Evolutionary conservation across 2,329 filamentous ascomycete genomes (phyloP), one percentile per base, ranked within the genome.

Genomic region (Cercospora nicotianae): DNA sequence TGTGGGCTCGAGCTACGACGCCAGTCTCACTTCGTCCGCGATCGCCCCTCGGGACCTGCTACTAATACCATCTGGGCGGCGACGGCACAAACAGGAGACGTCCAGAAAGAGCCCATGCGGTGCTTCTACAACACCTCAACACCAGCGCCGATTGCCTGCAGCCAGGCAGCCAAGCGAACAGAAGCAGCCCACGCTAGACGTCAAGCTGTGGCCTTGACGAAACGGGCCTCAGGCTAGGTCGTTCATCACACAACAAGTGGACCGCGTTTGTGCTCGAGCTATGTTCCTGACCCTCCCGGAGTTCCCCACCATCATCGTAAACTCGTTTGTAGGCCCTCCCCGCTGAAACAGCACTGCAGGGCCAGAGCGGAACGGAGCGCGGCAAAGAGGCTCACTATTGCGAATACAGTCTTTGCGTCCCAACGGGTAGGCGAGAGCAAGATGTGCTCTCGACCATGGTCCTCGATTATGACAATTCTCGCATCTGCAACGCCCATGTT

Each of bases 1-100:
- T n/a, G 36, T 48, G 59, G 59, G 59, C 59, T 26, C 20, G 18
- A 45, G 23, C 18, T n/a, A 28, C 33, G 12, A 51, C 18, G 23
- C 59, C 59, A 48, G 59, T 61, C 59, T 61, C 59, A 48, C 33
- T 28, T 26, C 12, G 36, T 51, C 45, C 45, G 45, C 18, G 45
- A 51, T 23, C 45, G 45, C 45, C 45, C 9, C 45, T 26, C 28
- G 58, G 30, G 30, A 60, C 31, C 58, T 60, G 33, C 58, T 61
- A 36, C 59, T 48, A 51, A 20, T 13, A 51, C 45, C 45, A 13
- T 23, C 45, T 51, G 45, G 45, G 45, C 45, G 45, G 10, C 45
- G 3, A 51, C 45, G 45, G 33, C 36, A 16, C 58, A 42, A 42
- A 60, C 58, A 60, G 58, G 31, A 60, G 58, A 23, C 28, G 7